These are phyloP conservation scores for Nakazawaea laoshanensis DNA, from an alignment of 805 yeast genomes.

Conservation along the genomic window DNA sequence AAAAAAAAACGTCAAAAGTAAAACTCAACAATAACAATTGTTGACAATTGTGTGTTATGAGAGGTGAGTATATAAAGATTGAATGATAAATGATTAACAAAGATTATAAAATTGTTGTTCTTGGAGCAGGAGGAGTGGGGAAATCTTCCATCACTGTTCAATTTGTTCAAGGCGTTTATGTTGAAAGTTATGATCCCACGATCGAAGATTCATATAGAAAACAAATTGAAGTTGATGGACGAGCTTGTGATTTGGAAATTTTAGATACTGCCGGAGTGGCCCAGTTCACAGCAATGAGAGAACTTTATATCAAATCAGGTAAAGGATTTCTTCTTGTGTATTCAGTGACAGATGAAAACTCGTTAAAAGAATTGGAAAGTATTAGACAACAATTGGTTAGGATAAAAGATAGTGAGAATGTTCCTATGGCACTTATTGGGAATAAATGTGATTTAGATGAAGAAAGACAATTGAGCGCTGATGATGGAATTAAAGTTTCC, in stretches of 20 bases:
- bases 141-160: conserved; percentile 90
- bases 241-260: conserved; percentile 78
- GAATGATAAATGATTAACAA: conserved; percentile 1
- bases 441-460: conserved; percentile 80
- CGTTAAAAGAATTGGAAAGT: conserved; percentile 70
- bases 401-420: conserved; percentile 67
- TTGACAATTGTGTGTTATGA: too few relatives aligned
- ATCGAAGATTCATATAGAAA: conserved; percentile 93
- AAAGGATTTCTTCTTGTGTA: conserved; percentile 59
- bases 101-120: conserved; percentile 84
- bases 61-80: conserved; percentile 2
- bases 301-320: conserved; percentile 78
- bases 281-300: conserved; percentile 94
- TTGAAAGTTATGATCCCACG: conserved; percentile 93
- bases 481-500: conserved; percentile 76
- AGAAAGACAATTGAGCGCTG: conserved; percentile 69
- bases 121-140: conserved; percentile 98
- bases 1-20: background rate
- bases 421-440: conserved; percentile 88
- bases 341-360: conserved; percentile 51
- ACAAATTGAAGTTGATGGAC: conserved; percentile 80
- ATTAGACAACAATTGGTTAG: conserved; percentile 78
- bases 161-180: conserved; percentile 82
- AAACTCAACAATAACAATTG: background rate
- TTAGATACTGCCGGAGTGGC: conserved; percentile 63